These are phyloP conservation scores for Tetrapisispora taiwanensis DNA, from an alignment of 805 yeast species.

Conservation along the genomic window DNA sequence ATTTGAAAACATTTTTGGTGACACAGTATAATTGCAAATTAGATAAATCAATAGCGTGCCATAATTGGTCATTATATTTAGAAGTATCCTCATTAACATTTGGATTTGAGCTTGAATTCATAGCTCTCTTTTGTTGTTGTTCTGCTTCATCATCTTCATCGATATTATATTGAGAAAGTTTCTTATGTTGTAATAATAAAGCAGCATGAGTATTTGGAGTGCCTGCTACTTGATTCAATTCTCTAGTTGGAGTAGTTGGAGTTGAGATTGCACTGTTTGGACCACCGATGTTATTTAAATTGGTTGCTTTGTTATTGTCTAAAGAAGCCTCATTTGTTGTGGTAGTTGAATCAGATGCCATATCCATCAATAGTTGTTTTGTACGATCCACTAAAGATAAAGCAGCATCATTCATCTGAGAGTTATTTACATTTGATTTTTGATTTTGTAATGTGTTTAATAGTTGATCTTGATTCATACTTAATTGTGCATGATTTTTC, in stretches of 20 bases:
- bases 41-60: slow-evolving; percentile 89
- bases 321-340: neutral
- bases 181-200: slow-evolving; percentile 31
- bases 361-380: slow-evolving; percentile 24
- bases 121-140: slow-evolving; percentile 12
- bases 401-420: slow-evolving; percentile 22
- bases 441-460: neutral
- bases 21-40: slow-evolving; percentile 74
- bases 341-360: slow-evolving; percentile 15
- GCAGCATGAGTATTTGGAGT: slow-evolving; percentile 20
- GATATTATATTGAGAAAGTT: slow-evolving; percentile 32
- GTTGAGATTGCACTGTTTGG: slow-evolving; percentile 24
- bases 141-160: slow-evolving; percentile 48
- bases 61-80: slow-evolving; percentile 56
- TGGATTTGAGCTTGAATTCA: slow-evolving; percentile 14
- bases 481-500: neutral
- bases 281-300: slow-evolving; percentile 5
- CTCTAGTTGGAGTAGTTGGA: slow-evolving; percentile 27
- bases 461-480: slow-evolving; percentile 3
- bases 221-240: slow-evolving; percentile 17
- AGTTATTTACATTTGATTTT: slow-evolving; percentile 2
- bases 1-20: slow-evolving; percentile 67
- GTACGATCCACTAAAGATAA: slow-evolving; percentile 27
- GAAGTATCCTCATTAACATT: neutral
- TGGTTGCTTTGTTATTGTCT: neutral